Evolutionary conservation across 1,284 basidiomycete species (phyloP).

Genomic region (Athelia psychrophila): DNA sequence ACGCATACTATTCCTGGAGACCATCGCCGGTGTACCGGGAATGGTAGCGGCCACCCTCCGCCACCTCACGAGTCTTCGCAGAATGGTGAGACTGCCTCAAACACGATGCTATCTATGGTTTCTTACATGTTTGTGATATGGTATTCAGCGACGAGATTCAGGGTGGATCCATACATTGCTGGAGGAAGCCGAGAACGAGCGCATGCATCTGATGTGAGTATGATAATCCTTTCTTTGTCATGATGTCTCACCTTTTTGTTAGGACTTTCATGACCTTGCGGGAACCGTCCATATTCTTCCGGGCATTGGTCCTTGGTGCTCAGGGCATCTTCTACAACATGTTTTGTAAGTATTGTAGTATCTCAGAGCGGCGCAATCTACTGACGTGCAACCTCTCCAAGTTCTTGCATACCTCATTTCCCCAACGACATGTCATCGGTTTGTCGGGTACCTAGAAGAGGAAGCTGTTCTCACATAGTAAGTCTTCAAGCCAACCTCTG

Average conservation of each 20-base stretch:
- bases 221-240: not conserved
- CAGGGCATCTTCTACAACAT: constrained; percentile 92
- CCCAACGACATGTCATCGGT: constrained; percentile 86
- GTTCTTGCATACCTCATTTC: constrained; percentile 83
- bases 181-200: constrained; percentile 94
- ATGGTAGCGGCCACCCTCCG: constrained; percentile 91
- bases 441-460: constrained; percentile 94
- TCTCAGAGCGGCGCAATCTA: constrained; percentile 12
- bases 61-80: constrained; percentile 78
- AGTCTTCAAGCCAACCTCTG: too few species aligned
- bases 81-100: constrained; percentile 57
- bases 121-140: not conserved
- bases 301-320: constrained; percentile 79
- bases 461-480: constrained; percentile 92
- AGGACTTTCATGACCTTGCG: constrained; percentile 90
- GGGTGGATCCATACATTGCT: constrained; percentile 87
- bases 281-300: constrained; percentile 77
- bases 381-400: constrained; percentile 23
- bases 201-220: constrained; percentile 85
- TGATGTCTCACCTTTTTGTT: constrained; percentile 5
- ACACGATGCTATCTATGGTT: too few species aligned
- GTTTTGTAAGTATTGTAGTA: constrained; percentile 61
- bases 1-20: constrained; percentile 88
- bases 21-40: constrained; percentile 90
- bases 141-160: constrained; percentile 73